Evolutionary conservation across 345 rosid species (phyloP).

Genomic region (Camelina neglecta): DNA sequence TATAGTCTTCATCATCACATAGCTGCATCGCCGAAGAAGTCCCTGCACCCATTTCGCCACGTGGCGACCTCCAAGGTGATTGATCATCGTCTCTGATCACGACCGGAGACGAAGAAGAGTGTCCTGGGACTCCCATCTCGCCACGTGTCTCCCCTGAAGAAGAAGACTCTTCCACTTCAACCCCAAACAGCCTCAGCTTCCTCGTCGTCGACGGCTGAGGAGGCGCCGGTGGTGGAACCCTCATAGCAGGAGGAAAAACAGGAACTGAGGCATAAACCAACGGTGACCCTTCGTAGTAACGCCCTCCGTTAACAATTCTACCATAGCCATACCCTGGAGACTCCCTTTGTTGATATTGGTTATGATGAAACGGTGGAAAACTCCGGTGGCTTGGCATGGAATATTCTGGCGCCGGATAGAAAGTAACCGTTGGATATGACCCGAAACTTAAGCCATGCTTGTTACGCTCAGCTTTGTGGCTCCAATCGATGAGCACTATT

Average conservation of each 20-base stretch:
- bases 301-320: slow-evolving; percentile 30
- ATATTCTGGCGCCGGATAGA: slow-evolving; percentile 36
- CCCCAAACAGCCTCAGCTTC: slow-evolving; percentile 68
- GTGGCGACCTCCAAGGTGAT: slow-evolving; percentile 35
- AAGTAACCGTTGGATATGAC: slow-evolving; percentile 27
- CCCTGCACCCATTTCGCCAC: slow-evolving; percentile 47
- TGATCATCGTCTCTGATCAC: slow-evolving; percentile 31
- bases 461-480: slow-evolving; percentile 50
- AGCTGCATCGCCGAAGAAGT: slow-evolving; percentile 42
- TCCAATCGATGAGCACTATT: slow-evolving; percentile 76
- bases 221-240: slow-evolving; percentile 13
- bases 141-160: slow-evolving; percentile 40
- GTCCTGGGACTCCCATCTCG: slow-evolving; percentile 18
- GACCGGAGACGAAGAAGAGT: slow-evolving; percentile 41
- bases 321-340: slow-evolving; percentile 40
- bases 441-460: slow-evolving; percentile 28
- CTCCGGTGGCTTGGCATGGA: slow-evolving; percentile 31
- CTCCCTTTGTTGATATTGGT: slow-evolving; percentile 36
- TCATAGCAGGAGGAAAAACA: slow-evolving; percentile 45
- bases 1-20: slow-evolving; percentile 33
- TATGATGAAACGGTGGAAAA: slow-evolving; percentile 22
- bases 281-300: slow-evolving; percentile 50
- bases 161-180: slow-evolving; percentile 66
- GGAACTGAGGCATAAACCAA: slow-evolving; percentile 68
- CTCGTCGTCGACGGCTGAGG: slow-evolving; percentile 38